These are phyloP conservation scores for Pseudogymnoascus sp. DNA, from an alignment of 2,329 filamentous ascomycete species.

Conservation along the genomic window DNA sequence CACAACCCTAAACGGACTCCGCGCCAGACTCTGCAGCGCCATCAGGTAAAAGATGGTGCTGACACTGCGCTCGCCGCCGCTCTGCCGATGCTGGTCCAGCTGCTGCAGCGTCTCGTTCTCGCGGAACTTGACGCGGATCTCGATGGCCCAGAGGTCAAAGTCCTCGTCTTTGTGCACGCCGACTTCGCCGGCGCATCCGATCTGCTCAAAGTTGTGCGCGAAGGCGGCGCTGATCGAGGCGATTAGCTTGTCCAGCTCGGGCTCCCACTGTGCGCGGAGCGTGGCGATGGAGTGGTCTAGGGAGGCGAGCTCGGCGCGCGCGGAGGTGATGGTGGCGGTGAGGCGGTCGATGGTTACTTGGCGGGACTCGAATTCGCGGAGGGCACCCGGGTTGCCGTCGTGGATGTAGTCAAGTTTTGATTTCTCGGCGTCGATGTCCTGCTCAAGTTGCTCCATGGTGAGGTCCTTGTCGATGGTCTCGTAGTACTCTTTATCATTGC, in stretches of 20 bases:
- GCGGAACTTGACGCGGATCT: slow-evolving; percentile 90
- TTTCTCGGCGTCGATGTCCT: slow-evolving; percentile 65
- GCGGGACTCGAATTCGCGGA: slow-evolving; percentile 70
- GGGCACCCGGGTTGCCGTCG: slow-evolving; percentile 63
- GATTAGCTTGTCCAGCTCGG: slow-evolving; percentile 68
- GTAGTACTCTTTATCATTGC: slow-evolving; percentile 29
- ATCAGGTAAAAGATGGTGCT: slow-evolving; percentile 99
- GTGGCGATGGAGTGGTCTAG: slow-evolving; percentile 52
- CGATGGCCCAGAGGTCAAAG: slow-evolving; percentile 88
- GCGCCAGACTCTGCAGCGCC: slow-evolving; percentile 88
- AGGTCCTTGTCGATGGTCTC: slow-evolving; percentile 39
- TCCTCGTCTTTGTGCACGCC: slow-evolving; percentile 81
- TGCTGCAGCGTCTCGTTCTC: slow-evolving; percentile 76
- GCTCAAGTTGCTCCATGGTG: slow-evolving; percentile 55
- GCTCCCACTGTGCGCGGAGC: slow-evolving; percentile 72
- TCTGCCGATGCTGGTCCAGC: slow-evolving; percentile 87
- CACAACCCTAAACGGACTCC: slow-evolving; percentile 93
- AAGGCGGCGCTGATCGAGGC: slow-evolving; percentile 82
- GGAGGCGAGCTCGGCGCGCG: slow-evolving; percentile 45
- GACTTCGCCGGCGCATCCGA: slow-evolving; percentile 89
- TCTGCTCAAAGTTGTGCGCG: slow-evolving; percentile 85
- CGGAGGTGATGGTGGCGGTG: slow-evolving; percentile 47
- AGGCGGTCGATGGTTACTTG: slow-evolving; percentile 60
- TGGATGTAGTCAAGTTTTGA: slow-evolving; percentile 74
- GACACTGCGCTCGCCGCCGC: slow-evolving; percentile 89